Conservation (phyloP, 495 filamentous ascomycete species). For the Beverwykella pulmonaria region DNA sequence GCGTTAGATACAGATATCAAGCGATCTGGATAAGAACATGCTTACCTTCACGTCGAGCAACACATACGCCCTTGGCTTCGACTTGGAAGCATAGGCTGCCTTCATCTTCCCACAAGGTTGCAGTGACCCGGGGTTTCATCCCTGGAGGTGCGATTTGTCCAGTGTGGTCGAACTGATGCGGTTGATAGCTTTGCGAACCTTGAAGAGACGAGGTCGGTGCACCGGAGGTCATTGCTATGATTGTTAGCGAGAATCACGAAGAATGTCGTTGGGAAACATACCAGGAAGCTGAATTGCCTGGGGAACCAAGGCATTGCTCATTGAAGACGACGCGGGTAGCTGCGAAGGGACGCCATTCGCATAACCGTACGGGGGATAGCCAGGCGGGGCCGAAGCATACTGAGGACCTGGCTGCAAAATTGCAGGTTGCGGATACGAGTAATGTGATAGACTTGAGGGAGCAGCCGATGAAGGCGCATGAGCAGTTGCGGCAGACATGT, state of each 20-base stretch:
- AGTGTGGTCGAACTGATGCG: conserved; percentile 76
- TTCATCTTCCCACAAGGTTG: conserved; percentile 97
- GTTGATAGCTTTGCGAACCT: conserved; percentile 43
- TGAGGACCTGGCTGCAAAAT: conserved; percentile 80
- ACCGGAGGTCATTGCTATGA: conserved; percentile 39
- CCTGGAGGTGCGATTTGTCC: conserved; percentile 95
- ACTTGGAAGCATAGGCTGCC: conserved; percentile 98
- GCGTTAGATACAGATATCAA: conserved; percentile 26
- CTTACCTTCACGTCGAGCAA: conserved; percentile 90
- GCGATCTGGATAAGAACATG: conserved; percentile 6
- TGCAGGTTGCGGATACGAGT: conserved; percentile 70
- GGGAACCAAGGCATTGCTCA: conserved; percentile 53
- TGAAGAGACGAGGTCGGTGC: conserved; percentile 25
- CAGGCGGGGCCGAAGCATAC: conserved; percentile 70
- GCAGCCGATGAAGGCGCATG: conserved; percentile 82
- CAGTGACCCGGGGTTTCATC: conserved; percentile 96
- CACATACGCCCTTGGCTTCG: conserved; percentile 93
- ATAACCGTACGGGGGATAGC: conserved; percentile 68
- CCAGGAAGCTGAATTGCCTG: conserved; percentile 41
- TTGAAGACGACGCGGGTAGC: conserved; percentile 61
- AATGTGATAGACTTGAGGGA: conserved; percentile 70
- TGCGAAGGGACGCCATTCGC: conserved; percentile 36
- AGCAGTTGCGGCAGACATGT: conserved; percentile 80
- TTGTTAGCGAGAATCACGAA: background rate
- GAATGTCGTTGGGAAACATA: conserved; percentile 19